A percentile compares a stretch with the other conserved stretches of the same genome.
Conservation (phyloP, 1,284 basidiomycete genomes). For the Cutaneotrichosporon sp. region DNA sequence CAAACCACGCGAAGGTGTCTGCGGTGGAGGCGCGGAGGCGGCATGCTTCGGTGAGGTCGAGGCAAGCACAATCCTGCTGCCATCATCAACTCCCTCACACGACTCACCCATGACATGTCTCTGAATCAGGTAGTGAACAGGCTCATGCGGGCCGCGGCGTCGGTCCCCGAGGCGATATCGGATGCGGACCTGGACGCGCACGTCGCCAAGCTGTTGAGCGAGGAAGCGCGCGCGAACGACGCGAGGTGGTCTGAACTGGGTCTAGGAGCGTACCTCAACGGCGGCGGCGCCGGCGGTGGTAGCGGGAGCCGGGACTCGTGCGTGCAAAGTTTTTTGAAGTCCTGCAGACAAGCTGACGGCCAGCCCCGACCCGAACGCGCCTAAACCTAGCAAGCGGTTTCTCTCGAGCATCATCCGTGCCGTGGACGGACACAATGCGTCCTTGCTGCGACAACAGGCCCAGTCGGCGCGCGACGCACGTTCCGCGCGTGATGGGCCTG, state of each 20-base stretch:
- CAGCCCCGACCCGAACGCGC: conserved; percentile 52
- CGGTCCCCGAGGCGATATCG: conserved; percentile 59
- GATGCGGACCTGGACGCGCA: conserved; percentile 82
- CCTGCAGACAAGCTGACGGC: conserved; percentile 15
- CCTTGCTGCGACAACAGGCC: conserved; percentile 69
- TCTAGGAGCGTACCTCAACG: conserved; percentile 34
- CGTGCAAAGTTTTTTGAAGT: conserved; percentile 49
- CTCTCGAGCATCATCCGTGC: conserved; percentile 77
- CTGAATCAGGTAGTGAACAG: conserved; percentile 78
- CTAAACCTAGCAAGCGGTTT: conserved; percentile 85
- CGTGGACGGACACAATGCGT: conserved; percentile 87
- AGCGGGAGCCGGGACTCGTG: conserved; percentile 55
- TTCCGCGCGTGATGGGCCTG: background rate
- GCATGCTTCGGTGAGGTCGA: too few relatives aligned
- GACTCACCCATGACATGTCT: conserved; percentile 20
- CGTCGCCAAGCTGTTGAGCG: conserved; percentile 78
- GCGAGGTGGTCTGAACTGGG: conserved; percentile 51
- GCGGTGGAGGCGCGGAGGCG: too few relatives aligned
- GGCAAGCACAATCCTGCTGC: background rate
- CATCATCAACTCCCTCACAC: background rate
- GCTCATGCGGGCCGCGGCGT: conserved; percentile 71
- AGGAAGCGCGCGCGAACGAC: conserved; percentile 84
- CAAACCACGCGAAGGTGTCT: background rate
- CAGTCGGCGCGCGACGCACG: conserved; percentile 67
- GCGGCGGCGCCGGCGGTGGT: conserved; percentile 27